A percentile compares a stretch with the other conserved stretches of the same genome.
These are phyloP conservation scores for Zangia roseola DNA, from an alignment of 768 basidiomycete species.

Conservation along the genomic window DNA sequence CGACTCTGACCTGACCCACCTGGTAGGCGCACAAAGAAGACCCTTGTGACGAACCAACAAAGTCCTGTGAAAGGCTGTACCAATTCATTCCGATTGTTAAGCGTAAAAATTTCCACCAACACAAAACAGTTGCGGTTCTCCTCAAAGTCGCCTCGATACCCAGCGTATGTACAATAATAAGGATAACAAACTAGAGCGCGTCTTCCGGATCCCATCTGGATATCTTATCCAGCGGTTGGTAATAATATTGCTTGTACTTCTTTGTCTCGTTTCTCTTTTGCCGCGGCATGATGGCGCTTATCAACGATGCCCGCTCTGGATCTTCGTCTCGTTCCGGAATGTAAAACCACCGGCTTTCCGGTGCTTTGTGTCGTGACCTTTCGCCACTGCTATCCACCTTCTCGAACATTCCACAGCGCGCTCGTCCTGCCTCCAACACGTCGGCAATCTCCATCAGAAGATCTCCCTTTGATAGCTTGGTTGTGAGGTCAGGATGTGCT, in stretches of 20 bases:
- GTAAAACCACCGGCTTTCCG: conserved; percentile 62
- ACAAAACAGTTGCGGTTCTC: conserved; percentile 21
- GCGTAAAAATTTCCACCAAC: no score
- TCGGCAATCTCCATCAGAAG: conserved; percentile 51
- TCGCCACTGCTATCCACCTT: conserved; percentile 66
- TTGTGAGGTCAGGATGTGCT: conserved; percentile 51
- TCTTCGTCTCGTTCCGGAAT: conserved; percentile 71
- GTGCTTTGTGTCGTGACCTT: conserved; percentile 53
- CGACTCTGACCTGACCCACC: conserved; percentile 12
- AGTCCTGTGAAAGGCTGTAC: conserved; percentile 15
- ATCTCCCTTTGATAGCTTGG: conserved; percentile 33
- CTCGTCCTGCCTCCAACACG: conserved; percentile 46
- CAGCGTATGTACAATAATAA: conserved; percentile 10
- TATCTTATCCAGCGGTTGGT: conserved; percentile 68
- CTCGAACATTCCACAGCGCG: conserved; percentile 63
- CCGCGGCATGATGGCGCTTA: conserved; percentile 72
- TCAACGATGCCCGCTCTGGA: conserved; percentile 63
- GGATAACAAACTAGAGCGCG: conserved; percentile 27
- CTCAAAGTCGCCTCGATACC: no score
- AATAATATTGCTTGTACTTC: conserved; percentile 87
- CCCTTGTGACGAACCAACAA: conserved; percentile 9
- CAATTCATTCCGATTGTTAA: no score
- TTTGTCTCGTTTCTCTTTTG: conserved; percentile 76
- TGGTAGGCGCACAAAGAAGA: conserved; percentile 18
- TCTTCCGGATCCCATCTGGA: conserved; percentile 76